Conservation (phyloP, 192 early-diverging fungal genomes). For the Backusella circina region DNA sequence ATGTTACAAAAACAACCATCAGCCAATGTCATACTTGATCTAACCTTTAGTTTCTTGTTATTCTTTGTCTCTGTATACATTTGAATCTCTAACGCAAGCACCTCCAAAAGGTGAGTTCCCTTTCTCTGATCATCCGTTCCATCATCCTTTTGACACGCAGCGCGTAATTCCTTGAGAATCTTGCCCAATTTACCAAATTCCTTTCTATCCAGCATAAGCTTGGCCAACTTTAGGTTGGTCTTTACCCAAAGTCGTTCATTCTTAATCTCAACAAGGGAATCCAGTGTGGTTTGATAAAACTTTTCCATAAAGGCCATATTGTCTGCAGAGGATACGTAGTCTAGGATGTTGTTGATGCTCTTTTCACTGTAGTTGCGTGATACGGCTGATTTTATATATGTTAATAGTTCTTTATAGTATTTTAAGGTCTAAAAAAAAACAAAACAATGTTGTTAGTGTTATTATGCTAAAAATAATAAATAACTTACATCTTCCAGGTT, state of each 20-base stretch:
- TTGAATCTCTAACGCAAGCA: conserved; percentile 93
- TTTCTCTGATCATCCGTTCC: conserved; percentile 85
- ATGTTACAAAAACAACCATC: too few relatives aligned
- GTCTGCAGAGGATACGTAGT: conserved; percentile 69
- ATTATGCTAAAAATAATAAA: not conserved
- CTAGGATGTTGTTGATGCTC: conserved; percentile 87
- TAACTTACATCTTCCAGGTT: conserved; percentile 55
- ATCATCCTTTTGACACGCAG: conserved; percentile 74
- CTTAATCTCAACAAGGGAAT: conserved; percentile 68
- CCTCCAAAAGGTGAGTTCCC: conserved; percentile 91
- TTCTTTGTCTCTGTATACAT: conserved; percentile 92
- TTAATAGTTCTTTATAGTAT: conserved; percentile 72
- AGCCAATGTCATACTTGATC: not conserved
- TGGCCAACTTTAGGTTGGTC: conserved; percentile 84
- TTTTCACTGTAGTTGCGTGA: conserved; percentile 88
- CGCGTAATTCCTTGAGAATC: conserved; percentile 74
- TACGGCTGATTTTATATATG: conserved; percentile 72
- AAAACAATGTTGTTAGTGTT: not conserved
- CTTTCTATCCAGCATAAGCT: conserved; percentile 78
- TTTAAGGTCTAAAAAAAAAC: conserved; percentile 52
- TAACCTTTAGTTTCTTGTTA: conserved; percentile 82
- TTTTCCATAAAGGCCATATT: conserved; percentile 82
- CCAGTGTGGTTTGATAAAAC: conserved; percentile 76
- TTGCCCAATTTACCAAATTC: conserved; percentile 72
- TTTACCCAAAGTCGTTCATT: conserved; percentile 88